Evolutionary conservation across 176 grass and related monocot species (phyloP).

Genomic region (Chloris gayana): DNA sequence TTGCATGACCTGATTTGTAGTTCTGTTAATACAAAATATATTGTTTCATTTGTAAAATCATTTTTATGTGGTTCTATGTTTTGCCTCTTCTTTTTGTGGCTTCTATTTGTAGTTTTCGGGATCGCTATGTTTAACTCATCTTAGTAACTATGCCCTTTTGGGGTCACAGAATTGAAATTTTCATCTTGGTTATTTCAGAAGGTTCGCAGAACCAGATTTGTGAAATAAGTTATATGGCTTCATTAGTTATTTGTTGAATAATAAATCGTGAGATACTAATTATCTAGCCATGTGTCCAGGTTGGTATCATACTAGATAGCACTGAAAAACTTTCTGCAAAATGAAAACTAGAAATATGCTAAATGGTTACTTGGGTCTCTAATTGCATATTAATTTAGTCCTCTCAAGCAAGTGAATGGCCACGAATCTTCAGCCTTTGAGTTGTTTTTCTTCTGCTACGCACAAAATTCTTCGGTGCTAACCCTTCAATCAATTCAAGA

Average conservation of each 20-base stretch:
- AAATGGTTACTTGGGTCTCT: constrained; percentile 27
- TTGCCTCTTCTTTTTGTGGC: not conserved
- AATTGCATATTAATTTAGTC: constrained; percentile 44
- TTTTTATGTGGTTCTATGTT: not conserved
- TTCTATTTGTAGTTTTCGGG: not conserved
- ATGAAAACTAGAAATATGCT: constrained; percentile 14
- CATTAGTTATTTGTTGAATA: not conserved
- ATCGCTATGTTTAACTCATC: not conserved
- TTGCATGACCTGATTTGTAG: constrained; percentile 3
- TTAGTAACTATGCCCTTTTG: not conserved
- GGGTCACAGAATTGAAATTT: not conserved
- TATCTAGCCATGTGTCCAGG: not conserved
- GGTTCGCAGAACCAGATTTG: not conserved
- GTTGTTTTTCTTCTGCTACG: constrained; percentile 20
- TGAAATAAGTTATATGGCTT: not conserved
- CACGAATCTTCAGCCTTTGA: constrained; percentile 36
- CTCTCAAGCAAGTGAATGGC: constrained; percentile 52
- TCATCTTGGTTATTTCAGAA: not conserved
- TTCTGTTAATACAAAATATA: not conserved
- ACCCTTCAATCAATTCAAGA: constrained; percentile 60
- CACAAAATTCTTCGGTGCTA: constrained; percentile 45
- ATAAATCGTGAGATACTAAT: not conserved
- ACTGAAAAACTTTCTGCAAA: constrained; percentile 20
- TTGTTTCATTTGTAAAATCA: constrained; percentile 12
- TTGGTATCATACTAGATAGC: not conserved